Conservation (phyloP, 805 yeast genomes). For the Jamesozyma hellenica region DNA sequence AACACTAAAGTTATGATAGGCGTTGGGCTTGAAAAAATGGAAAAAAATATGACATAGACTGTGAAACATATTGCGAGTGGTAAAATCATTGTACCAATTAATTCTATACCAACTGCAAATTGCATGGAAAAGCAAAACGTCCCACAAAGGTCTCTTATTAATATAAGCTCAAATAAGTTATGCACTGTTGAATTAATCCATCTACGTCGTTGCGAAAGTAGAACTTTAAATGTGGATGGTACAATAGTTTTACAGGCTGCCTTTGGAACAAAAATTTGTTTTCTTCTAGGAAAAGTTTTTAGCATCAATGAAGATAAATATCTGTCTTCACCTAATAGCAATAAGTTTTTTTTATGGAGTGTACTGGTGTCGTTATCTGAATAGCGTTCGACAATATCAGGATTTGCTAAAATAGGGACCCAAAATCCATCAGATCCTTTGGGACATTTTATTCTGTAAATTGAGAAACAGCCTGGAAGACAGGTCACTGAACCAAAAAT, state of each 20-base stretch:
- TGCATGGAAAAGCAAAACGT: constrained; percentile 94
- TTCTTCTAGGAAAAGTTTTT: constrained; percentile 80
- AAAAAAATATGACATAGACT: constrained; percentile 60
- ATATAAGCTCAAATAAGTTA: constrained; percentile 75
- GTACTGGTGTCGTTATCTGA: constrained; percentile 78
- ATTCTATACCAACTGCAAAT: constrained; percentile 73
- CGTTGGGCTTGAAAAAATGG: constrained; percentile 64
- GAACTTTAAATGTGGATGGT: constrained; percentile 67
- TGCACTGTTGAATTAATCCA: constrained; percentile 96
- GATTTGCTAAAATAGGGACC: constrained; percentile 89
- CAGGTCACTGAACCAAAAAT: constrained; percentile 92
- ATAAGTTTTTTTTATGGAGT: constrained; percentile 74
- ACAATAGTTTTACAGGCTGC: constrained; percentile 89
- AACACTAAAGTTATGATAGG: constrained; percentile 69
- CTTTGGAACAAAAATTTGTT: constrained; percentile 76
- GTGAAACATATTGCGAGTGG: constrained; percentile 86
- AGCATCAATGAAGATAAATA: constrained; percentile 78
- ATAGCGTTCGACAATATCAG: constrained; percentile 87
- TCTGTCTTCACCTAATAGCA: constrained; percentile 85
- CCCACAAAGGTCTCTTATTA: constrained; percentile 84
- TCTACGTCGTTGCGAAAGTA: constrained; percentile 87
- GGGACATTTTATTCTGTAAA: constrained; percentile 86
- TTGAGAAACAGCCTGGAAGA: constrained; percentile 89
- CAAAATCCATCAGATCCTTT: constrained; percentile 71
- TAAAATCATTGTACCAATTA: constrained; percentile 76